Evolutionary conservation across 2,329 filamentous ascomycete species (phyloP).

Genomic region (Hirsutella thompsonii): DNA sequence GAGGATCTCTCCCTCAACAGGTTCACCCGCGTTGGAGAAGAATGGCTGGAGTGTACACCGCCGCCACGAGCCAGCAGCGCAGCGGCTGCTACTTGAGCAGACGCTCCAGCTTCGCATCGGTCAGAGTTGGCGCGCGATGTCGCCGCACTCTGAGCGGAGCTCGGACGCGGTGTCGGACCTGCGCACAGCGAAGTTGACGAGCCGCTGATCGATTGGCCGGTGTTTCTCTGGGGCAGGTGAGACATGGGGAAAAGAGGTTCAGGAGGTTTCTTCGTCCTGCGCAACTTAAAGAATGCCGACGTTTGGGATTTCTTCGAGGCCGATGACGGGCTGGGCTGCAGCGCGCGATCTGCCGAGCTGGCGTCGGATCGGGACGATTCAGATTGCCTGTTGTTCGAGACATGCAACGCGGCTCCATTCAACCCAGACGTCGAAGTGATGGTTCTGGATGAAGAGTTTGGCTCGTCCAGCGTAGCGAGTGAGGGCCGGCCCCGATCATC

Average conservation of each 20-base stretch:
- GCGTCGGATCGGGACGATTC: constrained; percentile 87
- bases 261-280: constrained; percentile 61
- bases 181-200: constrained; percentile 29
- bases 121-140: constrained; percentile 11
- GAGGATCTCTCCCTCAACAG: constrained; percentile 68
- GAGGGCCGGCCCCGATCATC: constrained; percentile 18
- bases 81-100: constrained; percentile 24
- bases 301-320: constrained; percentile 48
- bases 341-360: constrained; percentile 55
- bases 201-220: constrained; percentile 20
- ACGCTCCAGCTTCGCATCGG: constrained; percentile 7
- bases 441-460: constrained; percentile 17
- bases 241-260: constrained; percentile 74
- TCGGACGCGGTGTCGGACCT: constrained; percentile 19
- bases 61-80: constrained; percentile 28
- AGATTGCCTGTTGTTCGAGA: constrained; percentile 30
- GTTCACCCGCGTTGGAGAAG: constrained; percentile 50
- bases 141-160: constrained; percentile 19
- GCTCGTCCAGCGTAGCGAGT: constrained; percentile 41
- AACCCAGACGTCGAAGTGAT: constrained; percentile 9
- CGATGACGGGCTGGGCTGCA: constrained; percentile 45
- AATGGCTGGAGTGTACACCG: constrained; percentile 43
- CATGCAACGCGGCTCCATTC: constrained; percentile 31
- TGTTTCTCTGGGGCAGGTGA: constrained; percentile 62
- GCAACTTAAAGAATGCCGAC: constrained; percentile 68